A percentile compares a stretch with the other conserved stretches of the same genome.
These are phyloP conservation scores for Paxillus involutus DNA, from an alignment of 768 basidiomycete genomes.

Conservation along the genomic window DNA sequence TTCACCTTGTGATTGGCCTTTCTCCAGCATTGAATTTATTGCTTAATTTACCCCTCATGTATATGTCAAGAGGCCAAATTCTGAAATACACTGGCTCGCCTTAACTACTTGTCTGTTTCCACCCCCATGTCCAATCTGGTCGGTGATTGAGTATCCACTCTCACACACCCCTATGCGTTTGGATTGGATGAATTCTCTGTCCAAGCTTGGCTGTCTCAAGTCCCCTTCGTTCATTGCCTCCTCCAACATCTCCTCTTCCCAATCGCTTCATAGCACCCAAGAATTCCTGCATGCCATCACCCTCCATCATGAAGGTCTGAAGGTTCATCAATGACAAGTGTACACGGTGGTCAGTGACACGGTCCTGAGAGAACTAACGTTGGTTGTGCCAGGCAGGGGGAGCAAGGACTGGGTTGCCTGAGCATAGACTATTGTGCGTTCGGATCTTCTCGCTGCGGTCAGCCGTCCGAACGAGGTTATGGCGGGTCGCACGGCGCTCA, in stretches of 20 bases:
- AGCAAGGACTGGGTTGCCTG: conserved; percentile 48
- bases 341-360: conserved; percentile 91
- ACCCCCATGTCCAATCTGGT: too few species aligned
- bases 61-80: too few species aligned
- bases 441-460: conserved; percentile 94
- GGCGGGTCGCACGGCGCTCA: conserved; percentile 65
- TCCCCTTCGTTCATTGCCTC: conserved; percentile 39
- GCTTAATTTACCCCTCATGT: not conserved
- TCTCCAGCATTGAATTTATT: not conserved
- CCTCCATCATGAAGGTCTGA: conserved; percentile 64
- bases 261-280: conserved; percentile 54
- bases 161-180: too few species aligned
- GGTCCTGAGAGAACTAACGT: conserved; percentile 52
- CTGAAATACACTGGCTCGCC: too few species aligned
- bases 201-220: not conserved
- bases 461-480: conserved; percentile 73
- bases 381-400: not conserved
- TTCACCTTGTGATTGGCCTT: too few species aligned
- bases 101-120: too few species aligned
- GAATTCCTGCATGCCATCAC: conserved; percentile 58
- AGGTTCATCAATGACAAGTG: conserved; percentile 74
- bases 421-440: conserved; percentile 93
- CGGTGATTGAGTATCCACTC: too few species aligned
- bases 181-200: too few species aligned
- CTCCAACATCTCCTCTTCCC: conserved; percentile 57